These are phyloP conservation scores for Castanea crenata DNA, from an alignment of 306 rosid genomes.

Conservation along the genomic window DNA sequence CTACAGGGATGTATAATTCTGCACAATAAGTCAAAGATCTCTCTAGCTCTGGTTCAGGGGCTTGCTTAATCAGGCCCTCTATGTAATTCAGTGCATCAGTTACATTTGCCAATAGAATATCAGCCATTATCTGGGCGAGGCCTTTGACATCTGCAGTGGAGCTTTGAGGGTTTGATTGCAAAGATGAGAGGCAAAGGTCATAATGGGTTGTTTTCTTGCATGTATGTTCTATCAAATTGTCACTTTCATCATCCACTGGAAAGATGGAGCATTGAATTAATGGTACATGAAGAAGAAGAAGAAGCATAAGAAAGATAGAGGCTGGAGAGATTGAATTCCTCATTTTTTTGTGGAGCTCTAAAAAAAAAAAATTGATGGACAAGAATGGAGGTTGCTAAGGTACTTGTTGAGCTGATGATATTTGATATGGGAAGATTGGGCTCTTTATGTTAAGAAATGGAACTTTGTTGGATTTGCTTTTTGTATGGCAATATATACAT, in stretches of 20 bases:
- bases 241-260: not conserved
- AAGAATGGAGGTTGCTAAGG: not conserved
- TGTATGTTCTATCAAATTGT: conserved; percentile 39
- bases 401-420: not conserved
- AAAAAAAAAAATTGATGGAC: not conserved
- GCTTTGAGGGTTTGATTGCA: conserved; percentile 42
- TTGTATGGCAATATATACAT: not conserved
- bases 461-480: not conserved
- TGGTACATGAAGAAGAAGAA: conserved; percentile 19
- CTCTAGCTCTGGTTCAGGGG: conserved; percentile 46
- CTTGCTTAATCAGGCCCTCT: conserved; percentile 38
- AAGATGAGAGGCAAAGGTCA: conserved; percentile 46
- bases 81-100: conserved; percentile 40
- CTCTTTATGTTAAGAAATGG: conserved; percentile 23
- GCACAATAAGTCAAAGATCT: conserved; percentile 72
- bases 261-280: conserved; percentile 29
- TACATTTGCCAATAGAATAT: conserved; percentile 35
- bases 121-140: conserved; percentile 43
- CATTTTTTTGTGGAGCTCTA: conserved; percentile 10
- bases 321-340: conserved; percentile 7
- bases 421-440: conserved; percentile 25
- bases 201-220: conserved; percentile 52
- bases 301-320: conserved; percentile 16
- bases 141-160: conserved; percentile 47
- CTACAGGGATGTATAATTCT: conserved; percentile 71